These are phyloP conservation scores for Plasmopara halstedii DNA, from an alignment of 352 stramenopile species.

Conservation along the genomic window DNA sequence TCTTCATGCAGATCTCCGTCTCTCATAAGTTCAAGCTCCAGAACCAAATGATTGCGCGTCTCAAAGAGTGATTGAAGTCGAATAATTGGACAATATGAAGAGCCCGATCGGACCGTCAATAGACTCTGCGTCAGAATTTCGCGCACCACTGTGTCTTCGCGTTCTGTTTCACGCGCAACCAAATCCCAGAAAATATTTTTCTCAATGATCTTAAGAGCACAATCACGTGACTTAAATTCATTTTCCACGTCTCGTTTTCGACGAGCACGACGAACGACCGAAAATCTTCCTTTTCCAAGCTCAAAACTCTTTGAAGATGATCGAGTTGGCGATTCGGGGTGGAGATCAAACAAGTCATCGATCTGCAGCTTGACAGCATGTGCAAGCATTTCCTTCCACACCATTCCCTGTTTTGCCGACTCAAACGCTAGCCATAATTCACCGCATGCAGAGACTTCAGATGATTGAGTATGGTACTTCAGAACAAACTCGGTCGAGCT, in stretches of 20 bases:
- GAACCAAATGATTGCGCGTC: conserved; percentile 61
- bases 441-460: conserved; percentile 33
- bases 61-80: conserved; percentile 78
- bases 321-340: conserved; percentile 34
- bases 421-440: conserved; percentile 66
- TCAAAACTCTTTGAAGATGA: conserved; percentile 44
- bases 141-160: conserved; percentile 76
- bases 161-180: conserved; percentile 82
- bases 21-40: conserved; percentile 82
- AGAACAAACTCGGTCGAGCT: conserved; percentile 46
- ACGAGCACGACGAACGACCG: conserved; percentile 52
- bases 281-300: conserved; percentile 77
- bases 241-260: conserved; percentile 20
- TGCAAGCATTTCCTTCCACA: background rate
- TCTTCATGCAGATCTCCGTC: conserved; percentile 83
- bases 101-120: conserved; percentile 55
- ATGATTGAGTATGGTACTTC: conserved; percentile 49
- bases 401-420: conserved; percentile 26
- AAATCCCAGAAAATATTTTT: conserved; percentile 86
- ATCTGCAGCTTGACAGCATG: conserved; percentile 31
- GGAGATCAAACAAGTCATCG: conserved; percentile 64
- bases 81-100: conserved; percentile 63
- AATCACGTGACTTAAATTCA: conserved; percentile 31
- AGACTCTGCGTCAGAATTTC: conserved; percentile 79
- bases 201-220: conserved; percentile 91